phyloP scores from a whole-genome alignment of 2,329 filamentous ascomycete genomes.

The Colletotrichum theobromicola region DNA sequence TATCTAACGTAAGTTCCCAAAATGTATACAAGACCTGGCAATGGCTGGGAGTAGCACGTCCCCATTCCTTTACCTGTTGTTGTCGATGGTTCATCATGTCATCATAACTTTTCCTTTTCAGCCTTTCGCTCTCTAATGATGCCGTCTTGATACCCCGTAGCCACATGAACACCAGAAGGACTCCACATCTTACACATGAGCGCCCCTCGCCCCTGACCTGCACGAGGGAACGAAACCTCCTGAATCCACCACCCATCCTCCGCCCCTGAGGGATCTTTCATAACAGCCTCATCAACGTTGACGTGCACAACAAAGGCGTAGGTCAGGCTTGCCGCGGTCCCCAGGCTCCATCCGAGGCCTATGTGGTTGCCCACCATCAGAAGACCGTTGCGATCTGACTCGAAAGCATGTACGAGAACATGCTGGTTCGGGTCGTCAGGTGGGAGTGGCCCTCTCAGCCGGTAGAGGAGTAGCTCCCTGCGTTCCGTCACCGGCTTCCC shows the following conservation, averaged over 20 bases:
- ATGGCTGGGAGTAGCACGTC: not conserved
- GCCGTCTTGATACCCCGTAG: slow-evolving; percentile 61
- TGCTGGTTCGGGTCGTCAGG: slow-evolving; percentile 47
- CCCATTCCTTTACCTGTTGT: not conserved
- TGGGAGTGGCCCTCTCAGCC: slow-evolving; percentile 48
- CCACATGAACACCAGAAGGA: slow-evolving; percentile 55
- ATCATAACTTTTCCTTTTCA: slow-evolving; percentile 28
- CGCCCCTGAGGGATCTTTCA: slow-evolving; percentile 35
- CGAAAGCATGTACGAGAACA: slow-evolving; percentile 54
- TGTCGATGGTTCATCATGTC: not conserved
- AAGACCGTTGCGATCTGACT: slow-evolving; percentile 59
- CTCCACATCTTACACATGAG: slow-evolving; percentile 60
- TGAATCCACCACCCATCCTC: slow-evolving; percentile 59
- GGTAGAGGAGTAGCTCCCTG: slow-evolving; percentile 55
- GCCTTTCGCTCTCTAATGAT: slow-evolving; percentile 32
- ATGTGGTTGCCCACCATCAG: slow-evolving; percentile 56
- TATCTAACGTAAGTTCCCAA: not conserved
- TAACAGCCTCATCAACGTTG: slow-evolving; percentile 52
- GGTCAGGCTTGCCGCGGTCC: slow-evolving; percentile 50
- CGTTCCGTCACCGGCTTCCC: slow-evolving; percentile 46
- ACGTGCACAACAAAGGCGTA: slow-evolving; percentile 60
- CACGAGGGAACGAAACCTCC: slow-evolving; percentile 54
- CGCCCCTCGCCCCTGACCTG: slow-evolving; percentile 50
- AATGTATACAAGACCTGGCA: not conserved
- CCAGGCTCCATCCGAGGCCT: slow-evolving; percentile 48